Conservation (phyloP, 768 basidiomycete genomes). For the Albatrellus ellisii region DNA sequence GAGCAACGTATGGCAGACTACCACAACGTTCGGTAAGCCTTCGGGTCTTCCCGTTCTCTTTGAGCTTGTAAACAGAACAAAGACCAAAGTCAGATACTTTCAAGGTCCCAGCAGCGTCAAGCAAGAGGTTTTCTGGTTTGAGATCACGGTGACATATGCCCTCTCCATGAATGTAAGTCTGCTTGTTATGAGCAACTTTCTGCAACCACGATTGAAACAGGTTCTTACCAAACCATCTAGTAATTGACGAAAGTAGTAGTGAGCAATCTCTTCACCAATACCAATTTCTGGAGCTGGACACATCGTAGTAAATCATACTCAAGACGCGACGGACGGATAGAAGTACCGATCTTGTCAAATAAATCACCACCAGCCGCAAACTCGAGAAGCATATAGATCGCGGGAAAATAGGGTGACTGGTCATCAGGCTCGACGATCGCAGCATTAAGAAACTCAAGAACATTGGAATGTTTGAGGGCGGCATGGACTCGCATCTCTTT, state of each 20-base stretch:
- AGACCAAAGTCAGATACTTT: conserved; percentile 96
- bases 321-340: conserved; percentile 4
- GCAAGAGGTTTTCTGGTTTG: conserved; percentile 91
- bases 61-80: conserved; percentile 80
- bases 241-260: conserved; percentile 82
- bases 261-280: conserved; percentile 74
- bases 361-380: conserved; percentile 89
- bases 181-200: background rate
- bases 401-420: conserved; percentile 45
- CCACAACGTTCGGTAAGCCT: conserved; percentile 75
- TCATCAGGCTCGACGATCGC: conserved; percentile 59
- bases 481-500: conserved; percentile 90
- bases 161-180: conserved; percentile 78
- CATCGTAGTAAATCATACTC: background rate
- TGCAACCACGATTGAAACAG: background rate
- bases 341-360: conserved; percentile 95
- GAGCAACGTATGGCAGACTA: conserved; percentile 88
- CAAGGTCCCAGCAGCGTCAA: conserved; percentile 71
- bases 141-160: conserved; percentile 95
- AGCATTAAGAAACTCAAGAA: conserved; percentile 76
- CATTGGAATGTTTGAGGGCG: conserved; percentile 61
- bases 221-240: conserved; percentile 63
- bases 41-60: conserved; percentile 66
- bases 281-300: conserved; percentile 81
- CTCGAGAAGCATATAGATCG: conserved; percentile 88